Evolutionary conservation across 768 basidiomycete genomes (phyloP).

Genomic region (Polyporus arcularius): DNA sequence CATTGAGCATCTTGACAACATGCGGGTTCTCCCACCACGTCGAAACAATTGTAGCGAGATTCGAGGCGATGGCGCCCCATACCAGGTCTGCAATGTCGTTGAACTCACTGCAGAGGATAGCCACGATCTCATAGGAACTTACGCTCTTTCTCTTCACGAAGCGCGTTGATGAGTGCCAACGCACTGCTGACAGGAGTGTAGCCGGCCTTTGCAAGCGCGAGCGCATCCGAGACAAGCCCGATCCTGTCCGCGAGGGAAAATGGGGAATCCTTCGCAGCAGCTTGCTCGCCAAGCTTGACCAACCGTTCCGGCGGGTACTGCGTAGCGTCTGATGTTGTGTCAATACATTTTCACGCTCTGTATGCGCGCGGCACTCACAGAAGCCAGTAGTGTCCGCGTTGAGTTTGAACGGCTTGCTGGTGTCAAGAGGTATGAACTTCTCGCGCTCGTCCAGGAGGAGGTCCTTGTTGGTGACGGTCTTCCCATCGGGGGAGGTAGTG

Average conservation of each 20-base stretch:
- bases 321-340: slow-evolving; percentile 65
- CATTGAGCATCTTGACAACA: slow-evolving; percentile 54
- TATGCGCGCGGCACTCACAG: slow-evolving; percentile 44
- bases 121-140: slow-evolving; percentile 29
- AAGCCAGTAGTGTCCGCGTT: slow-evolving; percentile 89
- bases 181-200: slow-evolving; percentile 75
- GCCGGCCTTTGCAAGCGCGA: slow-evolving; percentile 81
- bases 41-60: slow-evolving; percentile 52
- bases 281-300: slow-evolving; percentile 76
- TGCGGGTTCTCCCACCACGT: slow-evolving; percentile 85
- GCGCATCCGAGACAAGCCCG: slow-evolving; percentile 82
- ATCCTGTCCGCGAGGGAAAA: slow-evolving; percentile 88
- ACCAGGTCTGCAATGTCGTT: slow-evolving; percentile 62
- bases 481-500: slow-evolving; percentile 60
- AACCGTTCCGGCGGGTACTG: slow-evolving; percentile 82
- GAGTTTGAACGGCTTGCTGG: slow-evolving; percentile 79
- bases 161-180: slow-evolving; percentile 67
- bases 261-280: slow-evolving; percentile 59
- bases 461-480: slow-evolving; percentile 57
- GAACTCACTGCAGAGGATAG: not conserved
- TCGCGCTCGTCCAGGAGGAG: slow-evolving; percentile 71
- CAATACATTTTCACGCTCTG: no score
- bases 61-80: slow-evolving; percentile 69
- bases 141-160: slow-evolving; percentile 81
- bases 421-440: slow-evolving; percentile 69